Base-by-base conservation (phyloP, 1,139 yeast species). In the Debaryomyces robertsiae region DNA sequence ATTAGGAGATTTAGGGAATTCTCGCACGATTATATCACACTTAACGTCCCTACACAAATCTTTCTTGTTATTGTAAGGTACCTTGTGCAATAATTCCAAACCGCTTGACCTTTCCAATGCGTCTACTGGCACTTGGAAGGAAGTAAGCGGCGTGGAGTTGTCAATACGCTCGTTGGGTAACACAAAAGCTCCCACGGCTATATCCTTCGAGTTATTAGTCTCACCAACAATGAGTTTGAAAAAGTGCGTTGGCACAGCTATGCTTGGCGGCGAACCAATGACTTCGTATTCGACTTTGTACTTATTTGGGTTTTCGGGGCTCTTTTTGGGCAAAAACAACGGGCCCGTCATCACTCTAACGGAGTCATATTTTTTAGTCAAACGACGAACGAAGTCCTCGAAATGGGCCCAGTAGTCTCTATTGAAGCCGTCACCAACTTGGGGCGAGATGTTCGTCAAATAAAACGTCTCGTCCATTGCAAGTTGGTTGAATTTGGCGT, bases 161-260 rank as follows among this genome's bases (percentile, higher is more conserved):
- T 80, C 72, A 40, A 93, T 91, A 4, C 62, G 70, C 9, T 76
- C 88, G 61, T 93, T 93, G 23, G 99, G 98, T 52, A 93, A 64
- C 11, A 93, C 97, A 67, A 93, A 93, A 0, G 98, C 96, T 1
- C 85, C 98, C 9, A 89, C 88, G 9, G 95, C 80, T 14, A 88
- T 67, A 19, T 77, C 78, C 30, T 66, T 57, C 5, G 72, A 67
- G 32, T 65, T 59, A 30, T 64, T 58, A 10, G 69, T 69, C 60
- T 93, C 98, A 6, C 95, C 97, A 34, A 93, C 87, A 42, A 94
- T 69, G 45, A 93, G 69, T 64, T 93, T 94, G 76, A 84, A 93
- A 58, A 94, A 93, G 64, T 93, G 98, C 0, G 98, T 93, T 13
- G 99, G 98, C 9, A 93, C 99, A 0, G 98, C 98, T 42, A 93